phyloP scores from a whole-genome alignment of 2,329 filamentous ascomycete species.

The Botryotinia globosa region DNA sequence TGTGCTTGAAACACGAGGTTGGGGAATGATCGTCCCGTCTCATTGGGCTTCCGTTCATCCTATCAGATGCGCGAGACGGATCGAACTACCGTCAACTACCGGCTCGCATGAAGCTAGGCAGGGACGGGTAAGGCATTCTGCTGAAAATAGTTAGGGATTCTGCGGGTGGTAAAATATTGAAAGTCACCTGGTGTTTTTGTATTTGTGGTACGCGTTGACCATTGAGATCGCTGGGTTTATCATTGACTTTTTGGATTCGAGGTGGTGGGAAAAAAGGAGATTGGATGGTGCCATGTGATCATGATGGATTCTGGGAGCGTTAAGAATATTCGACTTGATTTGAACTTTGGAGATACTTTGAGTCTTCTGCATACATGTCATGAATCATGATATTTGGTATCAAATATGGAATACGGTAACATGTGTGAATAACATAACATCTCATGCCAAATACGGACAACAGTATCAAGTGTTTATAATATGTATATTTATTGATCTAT shows the following conservation, averaged over 20 bases:
- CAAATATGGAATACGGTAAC: not conserved
- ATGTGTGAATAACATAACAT: not conserved
- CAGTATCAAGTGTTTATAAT: not conserved
- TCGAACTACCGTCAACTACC: conserved; percentile 4
- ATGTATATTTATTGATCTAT: not conserved
- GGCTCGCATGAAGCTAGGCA: not conserved
- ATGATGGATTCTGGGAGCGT: too few species aligned
- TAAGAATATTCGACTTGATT: not conserved
- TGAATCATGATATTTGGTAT: not conserved
- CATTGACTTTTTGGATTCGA: not conserved
- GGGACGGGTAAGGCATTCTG: not conserved
- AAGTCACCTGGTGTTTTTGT: conserved; percentile 1
- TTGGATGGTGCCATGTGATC: not conserved
- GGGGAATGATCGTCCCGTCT: not conserved
- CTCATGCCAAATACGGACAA: not conserved
- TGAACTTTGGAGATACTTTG: not conserved
- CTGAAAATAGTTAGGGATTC: not conserved
- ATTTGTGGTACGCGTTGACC: not conserved
- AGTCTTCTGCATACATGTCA: not conserved
- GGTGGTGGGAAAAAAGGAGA: not conserved
- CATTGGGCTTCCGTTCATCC: not conserved
- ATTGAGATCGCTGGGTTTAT: not conserved
- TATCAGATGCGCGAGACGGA: not conserved
- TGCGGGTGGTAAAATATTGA: conserved; percentile 2
- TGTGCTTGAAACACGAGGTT: not conserved